Percentiles rank a stretch among this genome's conserved stretches.
phyloP scores from a whole-genome alignment of 2,329 filamentous ascomycete species.

The Apiospora pterosperma region DNA sequence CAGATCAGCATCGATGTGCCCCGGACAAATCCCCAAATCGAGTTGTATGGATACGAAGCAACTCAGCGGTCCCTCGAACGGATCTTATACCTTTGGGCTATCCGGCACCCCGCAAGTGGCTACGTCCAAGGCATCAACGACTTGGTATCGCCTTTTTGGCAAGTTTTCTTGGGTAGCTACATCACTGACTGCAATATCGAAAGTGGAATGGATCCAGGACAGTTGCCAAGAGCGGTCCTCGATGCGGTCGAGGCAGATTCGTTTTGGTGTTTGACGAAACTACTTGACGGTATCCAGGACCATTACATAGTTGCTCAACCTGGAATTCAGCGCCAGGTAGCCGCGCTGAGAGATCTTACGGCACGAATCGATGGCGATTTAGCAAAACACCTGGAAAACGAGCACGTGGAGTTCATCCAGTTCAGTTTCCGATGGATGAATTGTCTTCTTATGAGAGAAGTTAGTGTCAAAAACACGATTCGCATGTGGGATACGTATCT shows the following conservation, averaged over 20 bases:
- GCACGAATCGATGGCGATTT: slow-evolving; percentile 81
- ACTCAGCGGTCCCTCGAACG: slow-evolving; percentile 92
- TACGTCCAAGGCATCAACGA: slow-evolving; percentile 99
- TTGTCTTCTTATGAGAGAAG: slow-evolving; percentile 94
- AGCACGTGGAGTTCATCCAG: slow-evolving; percentile 97
- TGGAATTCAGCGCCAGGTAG: slow-evolving; percentile 91
- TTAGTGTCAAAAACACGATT: slow-evolving; percentile 94
- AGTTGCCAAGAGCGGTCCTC: slow-evolving; percentile 83
- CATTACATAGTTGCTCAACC: slow-evolving; percentile 98
- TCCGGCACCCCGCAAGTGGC: slow-evolving; percentile 92
- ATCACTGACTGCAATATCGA: slow-evolving; percentile 93
- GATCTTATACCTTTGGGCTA: slow-evolving; percentile 96
- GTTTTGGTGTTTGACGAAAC: slow-evolving; percentile 97
- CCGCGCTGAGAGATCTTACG: slow-evolving; percentile 83
- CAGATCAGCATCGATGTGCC: slow-evolving; percentile 99
- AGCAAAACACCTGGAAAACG: slow-evolving; percentile 83
- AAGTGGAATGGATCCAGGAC: slow-evolving; percentile 93
- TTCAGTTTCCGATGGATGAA: slow-evolving; percentile 99
- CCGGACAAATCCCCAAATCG: slow-evolving; percentile 91
- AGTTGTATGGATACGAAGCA: slow-evolving; percentile 92
- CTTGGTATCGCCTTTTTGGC: slow-evolving; percentile 95
- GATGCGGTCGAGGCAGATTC: slow-evolving; percentile 97
- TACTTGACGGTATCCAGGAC: slow-evolving; percentile 98
- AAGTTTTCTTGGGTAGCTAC: slow-evolving; percentile 92
- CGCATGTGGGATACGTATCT: slow-evolving; percentile 99